Evolutionary conservation across 495 filamentous ascomycete species (phyloP).

Genomic region (Cercophora newfieldiana): DNA sequence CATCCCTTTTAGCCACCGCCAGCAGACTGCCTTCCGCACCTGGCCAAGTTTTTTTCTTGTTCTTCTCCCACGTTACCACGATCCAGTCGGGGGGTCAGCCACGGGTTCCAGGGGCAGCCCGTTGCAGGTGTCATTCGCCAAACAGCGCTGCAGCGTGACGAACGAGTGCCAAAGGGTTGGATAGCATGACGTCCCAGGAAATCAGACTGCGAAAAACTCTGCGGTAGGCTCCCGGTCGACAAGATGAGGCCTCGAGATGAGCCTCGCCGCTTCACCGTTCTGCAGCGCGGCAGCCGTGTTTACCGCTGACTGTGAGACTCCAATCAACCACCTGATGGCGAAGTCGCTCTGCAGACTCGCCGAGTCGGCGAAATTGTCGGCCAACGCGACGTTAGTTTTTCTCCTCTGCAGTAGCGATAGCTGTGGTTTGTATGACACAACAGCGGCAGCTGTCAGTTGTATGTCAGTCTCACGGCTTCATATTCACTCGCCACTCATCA

Average conservation of each 20-base stretch:
- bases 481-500: neutral
- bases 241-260: neutral
- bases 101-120: neutral
- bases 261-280: neutral
- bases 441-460: neutral
- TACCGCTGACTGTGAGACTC: neutral
- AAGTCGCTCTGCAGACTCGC: neutral
- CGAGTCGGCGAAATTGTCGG: neutral
- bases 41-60: neutral
- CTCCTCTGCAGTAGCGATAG: neutral
- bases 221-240: neutral
- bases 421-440: neutral
- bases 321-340: neutral
- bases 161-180: neutral
- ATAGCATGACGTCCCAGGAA: neutral
- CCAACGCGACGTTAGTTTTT: neutral
- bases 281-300: neutral
- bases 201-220: neutral
- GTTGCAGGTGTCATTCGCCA: conserved; percentile 2
- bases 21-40: neutral
- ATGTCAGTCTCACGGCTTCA: neutral
- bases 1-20: conserved; percentile 9
- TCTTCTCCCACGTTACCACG: neutral
- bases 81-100: neutral
- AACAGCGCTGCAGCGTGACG: neutral